phyloP scores from a whole-genome alignment of 306 rosid genomes.

The Datisca glomerata region DNA sequence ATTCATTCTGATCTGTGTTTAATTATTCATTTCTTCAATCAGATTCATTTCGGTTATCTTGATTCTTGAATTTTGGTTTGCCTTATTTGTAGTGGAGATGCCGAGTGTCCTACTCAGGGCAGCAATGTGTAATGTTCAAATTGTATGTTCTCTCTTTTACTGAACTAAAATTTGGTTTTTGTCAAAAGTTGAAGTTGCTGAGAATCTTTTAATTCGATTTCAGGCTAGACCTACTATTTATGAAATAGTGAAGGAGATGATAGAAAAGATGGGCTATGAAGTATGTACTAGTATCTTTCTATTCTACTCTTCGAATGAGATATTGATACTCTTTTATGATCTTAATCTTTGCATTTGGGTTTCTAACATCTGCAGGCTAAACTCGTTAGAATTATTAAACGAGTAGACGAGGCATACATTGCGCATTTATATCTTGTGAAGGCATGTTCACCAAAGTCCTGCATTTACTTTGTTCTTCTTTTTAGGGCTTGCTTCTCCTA shows the following conservation, averaged over 20 bases:
- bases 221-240: slow-evolving; percentile 98
- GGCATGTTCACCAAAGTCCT: slow-evolving; percentile 33
- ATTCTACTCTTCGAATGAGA: slow-evolving; percentile 4
- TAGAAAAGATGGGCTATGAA: slow-evolving; percentile 89
- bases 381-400: slow-evolving; percentile 74
- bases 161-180: slow-evolving; percentile 8
- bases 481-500: neutral
- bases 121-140: slow-evolving; percentile 83
- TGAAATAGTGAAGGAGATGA: slow-evolving; percentile 89
- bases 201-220: slow-evolving; percentile 14
- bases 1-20: slow-evolving; percentile 6
- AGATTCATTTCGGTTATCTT: too few relatives aligned
- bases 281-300: slow-evolving; percentile 30
- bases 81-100: slow-evolving; percentile 95
- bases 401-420: slow-evolving; percentile 91
- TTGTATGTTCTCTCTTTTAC: slow-evolving; percentile 35
- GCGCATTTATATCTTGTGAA: slow-evolving; percentile 84
- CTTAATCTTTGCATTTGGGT: neutral
- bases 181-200: slow-evolving; percentile 3
- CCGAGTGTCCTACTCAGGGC: slow-evolving; percentile 90
- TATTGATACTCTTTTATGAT: neutral
- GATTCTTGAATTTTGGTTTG: too few relatives aligned
- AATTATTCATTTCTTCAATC: slow-evolving; percentile 15
- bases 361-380: slow-evolving; percentile 44
- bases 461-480: slow-evolving; percentile 1